These are phyloP conservation scores for Pseudisothecium myosuroides DNA, from an alignment of 225 moss, liverwort and hornwort species.

Conservation along the genomic window DNA sequence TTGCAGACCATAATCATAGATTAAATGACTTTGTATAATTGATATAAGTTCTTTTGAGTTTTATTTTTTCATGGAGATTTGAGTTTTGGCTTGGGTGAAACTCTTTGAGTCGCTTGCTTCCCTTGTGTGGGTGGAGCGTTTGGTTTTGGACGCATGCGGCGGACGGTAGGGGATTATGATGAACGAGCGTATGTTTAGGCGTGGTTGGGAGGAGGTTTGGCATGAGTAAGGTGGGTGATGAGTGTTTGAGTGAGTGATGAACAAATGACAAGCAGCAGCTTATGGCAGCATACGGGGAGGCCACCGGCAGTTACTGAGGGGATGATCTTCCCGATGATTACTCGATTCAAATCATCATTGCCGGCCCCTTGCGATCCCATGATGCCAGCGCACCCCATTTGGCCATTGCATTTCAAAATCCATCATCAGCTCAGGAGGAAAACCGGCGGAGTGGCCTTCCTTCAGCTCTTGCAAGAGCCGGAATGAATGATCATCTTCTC, in stretches of 20 bases:
- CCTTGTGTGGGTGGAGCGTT: background rate
- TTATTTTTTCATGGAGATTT: background rate
- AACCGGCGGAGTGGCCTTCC: background rate
- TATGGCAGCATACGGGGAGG: background rate
- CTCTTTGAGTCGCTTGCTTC: accelerated
- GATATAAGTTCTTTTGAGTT: too few species aligned
- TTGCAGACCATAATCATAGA: too few species aligned
- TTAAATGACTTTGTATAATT: too few species aligned
- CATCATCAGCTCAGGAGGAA: background rate
- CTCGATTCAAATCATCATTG: background rate
- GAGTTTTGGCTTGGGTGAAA: too few species aligned
- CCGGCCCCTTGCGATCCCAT: background rate
- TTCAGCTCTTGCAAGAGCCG: background rate
- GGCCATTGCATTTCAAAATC: background rate
- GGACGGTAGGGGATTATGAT: background rate
- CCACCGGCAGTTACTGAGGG: background rate
- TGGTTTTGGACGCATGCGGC: background rate
- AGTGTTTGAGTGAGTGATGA: conserved; percentile 2
- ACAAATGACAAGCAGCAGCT: background rate
- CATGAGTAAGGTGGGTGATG: background rate
- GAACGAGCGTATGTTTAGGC: background rate
- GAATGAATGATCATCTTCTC: background rate
- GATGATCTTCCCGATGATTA: conserved; percentile 9
- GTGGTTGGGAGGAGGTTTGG: background rate
- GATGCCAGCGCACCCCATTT: background rate